Base-by-base conservation (phyloP, 345 rosid genomes). In the Geranium rotundifolium region DNA sequence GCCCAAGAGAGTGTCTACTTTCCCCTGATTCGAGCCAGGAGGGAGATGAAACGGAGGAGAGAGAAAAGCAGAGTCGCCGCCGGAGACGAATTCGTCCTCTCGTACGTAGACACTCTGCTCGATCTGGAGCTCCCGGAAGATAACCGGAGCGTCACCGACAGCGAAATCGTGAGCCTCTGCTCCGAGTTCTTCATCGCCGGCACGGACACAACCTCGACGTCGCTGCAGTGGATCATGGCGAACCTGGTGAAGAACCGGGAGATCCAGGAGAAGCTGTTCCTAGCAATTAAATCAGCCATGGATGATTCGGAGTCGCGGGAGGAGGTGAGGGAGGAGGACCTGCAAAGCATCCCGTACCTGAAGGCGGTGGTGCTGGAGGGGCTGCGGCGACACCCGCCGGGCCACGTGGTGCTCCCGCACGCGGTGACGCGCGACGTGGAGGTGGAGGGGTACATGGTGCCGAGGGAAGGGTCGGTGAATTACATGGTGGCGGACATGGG, bases 181-280 rank as follows among this genome's bases (percentile, higher is more conserved):
- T 55, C 57, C 0, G 57, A 55, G 20, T 55, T 55, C 20, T 19
- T 55, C 57, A 55, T 7, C 20, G 57, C 57, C 9, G 57, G 57
- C 19, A 55, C 57, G 4, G 19, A 55, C 20, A 17, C 57, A 1
- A 54, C 57, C 4, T 54, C 57, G 57, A 54, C 57, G 57, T 16
- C 19, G 57, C 19, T 54, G 57, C 57, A 54, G 18, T 54, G 57
- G 57, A 54, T 54, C 57, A 54, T 54, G 57, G 57, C 57, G 18
- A 54, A 54, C 17, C 57, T 54, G 19, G 57, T 54, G 57, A 54
- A 54, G 18, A 1, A 12, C 18, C 57, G 3, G 4, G 19, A 54
- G 3, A 54, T 54, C 2, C 57, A 54, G 57, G 57, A 54, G 57
- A 54, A 54, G 19, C 19, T 54, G 7, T 54, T 1, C 57, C 2